Conservation (phyloP, 202 grass and related monocot species). For the Saccharum hybrid region DNA sequence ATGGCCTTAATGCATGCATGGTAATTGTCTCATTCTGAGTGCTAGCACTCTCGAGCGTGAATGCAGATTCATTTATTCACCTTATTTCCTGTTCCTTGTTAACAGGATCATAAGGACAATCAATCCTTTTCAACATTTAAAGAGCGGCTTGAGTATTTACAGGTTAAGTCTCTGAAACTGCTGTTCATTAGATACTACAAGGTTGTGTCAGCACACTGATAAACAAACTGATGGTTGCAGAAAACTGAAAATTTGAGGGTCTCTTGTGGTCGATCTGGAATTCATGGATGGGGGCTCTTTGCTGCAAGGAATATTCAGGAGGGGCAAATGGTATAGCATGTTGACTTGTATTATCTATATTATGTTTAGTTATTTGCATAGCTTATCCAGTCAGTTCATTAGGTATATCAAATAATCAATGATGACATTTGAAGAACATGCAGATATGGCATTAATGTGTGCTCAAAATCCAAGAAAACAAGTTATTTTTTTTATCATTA, state of each 20-base stretch:
- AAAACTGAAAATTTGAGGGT: slow-evolving; percentile 81
- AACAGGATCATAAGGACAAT: slow-evolving; percentile 66
- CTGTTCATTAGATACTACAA: slow-evolving; percentile 33
- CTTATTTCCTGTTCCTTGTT: slow-evolving; percentile 38
- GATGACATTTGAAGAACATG: slow-evolving; percentile 3
- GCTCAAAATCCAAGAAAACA: neutral
- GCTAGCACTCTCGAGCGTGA: slow-evolving; percentile 6
- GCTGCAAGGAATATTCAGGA: slow-evolving; percentile 86
- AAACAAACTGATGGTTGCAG: slow-evolving; percentile 57
- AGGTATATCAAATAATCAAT: neutral
- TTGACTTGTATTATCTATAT: neutral
- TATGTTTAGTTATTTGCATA: neutral
- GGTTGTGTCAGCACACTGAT: slow-evolving; percentile 36
- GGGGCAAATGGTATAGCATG: slow-evolving; percentile 84
- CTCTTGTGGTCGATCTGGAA: slow-evolving; percentile 82
- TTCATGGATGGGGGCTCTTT: slow-evolving; percentile 99
- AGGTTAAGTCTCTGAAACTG: slow-evolving; percentile 55
- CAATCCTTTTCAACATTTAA: slow-evolving; percentile 68
- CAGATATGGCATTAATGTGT: neutral
- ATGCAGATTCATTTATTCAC: slow-evolving; percentile 33
- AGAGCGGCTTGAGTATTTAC: slow-evolving; percentile 76
- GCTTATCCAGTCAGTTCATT: neutral
- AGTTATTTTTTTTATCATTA: neutral
- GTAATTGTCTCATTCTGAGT: slow-evolving; percentile 52
- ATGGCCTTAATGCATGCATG: slow-evolving; percentile 65